Conservation (phyloP, 2,329 filamentous ascomycete genomes). For the Pyrenophora tritici-repentis region DNA sequence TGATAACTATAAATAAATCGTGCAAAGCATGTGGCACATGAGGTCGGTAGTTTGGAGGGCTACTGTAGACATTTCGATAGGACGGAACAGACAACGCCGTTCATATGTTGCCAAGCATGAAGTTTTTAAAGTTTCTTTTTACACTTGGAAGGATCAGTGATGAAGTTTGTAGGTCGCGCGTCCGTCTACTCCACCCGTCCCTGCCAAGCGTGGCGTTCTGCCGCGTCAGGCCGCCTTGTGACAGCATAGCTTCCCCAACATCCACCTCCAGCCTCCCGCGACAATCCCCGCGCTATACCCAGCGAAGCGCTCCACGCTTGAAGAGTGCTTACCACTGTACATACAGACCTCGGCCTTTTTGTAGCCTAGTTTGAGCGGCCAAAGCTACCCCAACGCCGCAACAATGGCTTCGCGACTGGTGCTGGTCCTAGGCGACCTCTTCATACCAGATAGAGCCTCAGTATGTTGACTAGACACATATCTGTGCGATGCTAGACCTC, state of each 20-base stretch:
- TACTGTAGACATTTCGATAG: no score
- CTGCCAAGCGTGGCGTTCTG: conserved; percentile 23
- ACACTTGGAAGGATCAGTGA: no score
- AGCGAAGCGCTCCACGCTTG: background rate
- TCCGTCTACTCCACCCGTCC: conserved; percentile 1
- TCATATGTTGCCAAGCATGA: no score
- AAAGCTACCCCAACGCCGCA: background rate
- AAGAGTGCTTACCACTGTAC: background rate
- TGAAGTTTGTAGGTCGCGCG: no score
- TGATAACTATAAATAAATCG: no score
- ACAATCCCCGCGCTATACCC: conserved; percentile 10
- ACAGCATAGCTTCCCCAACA: conserved; percentile 24
- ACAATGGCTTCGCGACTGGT: conserved; percentile 51
- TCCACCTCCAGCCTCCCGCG: conserved; percentile 10
- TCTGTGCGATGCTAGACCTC: conserved; percentile 31
- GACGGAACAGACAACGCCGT: no score
- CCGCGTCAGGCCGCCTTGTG: conserved; percentile 18
- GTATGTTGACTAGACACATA: conserved; percentile 32
- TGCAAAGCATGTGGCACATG: no score
- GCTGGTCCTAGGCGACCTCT: conserved; percentile 50
- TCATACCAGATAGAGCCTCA: conserved; percentile 50
- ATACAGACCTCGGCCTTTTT: background rate
- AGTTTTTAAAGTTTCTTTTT: no score
- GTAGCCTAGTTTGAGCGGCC: background rate
- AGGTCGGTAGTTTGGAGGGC: no score